Evolutionary conservation across 2,329 filamentous ascomycete genomes (phyloP).

Genomic region (Cladobotryum mycophilum): DNA sequence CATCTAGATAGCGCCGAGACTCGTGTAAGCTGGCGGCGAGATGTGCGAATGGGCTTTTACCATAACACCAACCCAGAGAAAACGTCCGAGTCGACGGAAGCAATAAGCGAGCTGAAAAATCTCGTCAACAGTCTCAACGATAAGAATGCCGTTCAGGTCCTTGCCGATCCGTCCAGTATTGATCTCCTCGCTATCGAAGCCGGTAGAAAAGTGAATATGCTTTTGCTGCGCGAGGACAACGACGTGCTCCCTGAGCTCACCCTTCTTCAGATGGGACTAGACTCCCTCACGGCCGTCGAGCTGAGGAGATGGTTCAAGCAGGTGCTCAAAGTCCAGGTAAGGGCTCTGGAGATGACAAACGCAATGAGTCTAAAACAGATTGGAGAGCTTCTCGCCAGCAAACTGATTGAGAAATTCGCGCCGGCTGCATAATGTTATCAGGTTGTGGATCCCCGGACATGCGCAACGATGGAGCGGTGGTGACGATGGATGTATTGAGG

Average conservation of each 20-base stretch:
- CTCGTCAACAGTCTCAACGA: not conserved
- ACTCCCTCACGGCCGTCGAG: conserved; percentile 20
- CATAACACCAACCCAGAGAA: not conserved
- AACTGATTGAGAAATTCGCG: too few species aligned
- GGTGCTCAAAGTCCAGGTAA: conserved; percentile 1
- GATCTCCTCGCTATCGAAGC: conserved; percentile 9
- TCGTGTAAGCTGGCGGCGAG: not conserved
- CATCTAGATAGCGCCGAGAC: not conserved
- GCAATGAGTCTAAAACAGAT: too few species aligned
- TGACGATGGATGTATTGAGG: too few species aligned
- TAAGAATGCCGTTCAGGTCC: not conserved
- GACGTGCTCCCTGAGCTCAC: not conserved
- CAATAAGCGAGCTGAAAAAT: too few species aligned
- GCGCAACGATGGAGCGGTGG: too few species aligned
- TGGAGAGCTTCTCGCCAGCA: too few species aligned
- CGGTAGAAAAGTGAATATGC: conserved; percentile 13
- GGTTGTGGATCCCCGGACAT: too few species aligned
- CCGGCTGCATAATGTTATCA: too few species aligned
- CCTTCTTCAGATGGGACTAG: conserved; percentile 16
- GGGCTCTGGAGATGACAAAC: conserved; percentile 15
- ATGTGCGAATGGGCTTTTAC: not conserved
- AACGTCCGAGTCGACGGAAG: too few species aligned
- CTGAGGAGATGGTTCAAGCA: conserved; percentile 18
- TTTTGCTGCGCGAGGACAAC: conserved; percentile 14
- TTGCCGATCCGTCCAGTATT: not conserved